These are phyloP conservation scores for Physcia stellaris DNA, from an alignment of 495 filamentous ascomycete species.

Conservation along the genomic window DNA sequence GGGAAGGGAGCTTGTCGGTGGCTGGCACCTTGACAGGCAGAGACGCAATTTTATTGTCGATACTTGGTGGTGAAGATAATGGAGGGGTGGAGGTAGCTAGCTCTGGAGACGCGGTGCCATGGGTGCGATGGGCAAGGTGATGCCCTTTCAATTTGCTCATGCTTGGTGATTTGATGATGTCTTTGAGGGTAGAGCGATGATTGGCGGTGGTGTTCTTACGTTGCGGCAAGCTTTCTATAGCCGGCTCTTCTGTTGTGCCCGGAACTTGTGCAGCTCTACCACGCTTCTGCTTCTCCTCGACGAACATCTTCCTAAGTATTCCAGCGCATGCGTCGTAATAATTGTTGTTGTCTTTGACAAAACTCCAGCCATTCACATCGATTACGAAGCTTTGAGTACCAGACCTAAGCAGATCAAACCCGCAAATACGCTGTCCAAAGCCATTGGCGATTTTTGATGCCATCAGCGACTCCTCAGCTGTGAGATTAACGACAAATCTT, in stretches of 20 bases:
- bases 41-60: constrained; percentile 20
- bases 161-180: constrained; percentile 52
- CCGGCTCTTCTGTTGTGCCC: constrained; percentile 10
- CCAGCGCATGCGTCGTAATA: constrained; percentile 87
- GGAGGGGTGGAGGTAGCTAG: constrained; percentile 26
- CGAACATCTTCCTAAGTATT: constrained; percentile 77
- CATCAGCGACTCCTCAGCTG: constrained; percentile 67
- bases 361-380: constrained; percentile 99
- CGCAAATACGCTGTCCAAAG: constrained; percentile 91
- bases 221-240: constrained; percentile 18
- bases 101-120: constrained; percentile 30
- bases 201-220: constrained; percentile 24
- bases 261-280: too few relatives aligned
- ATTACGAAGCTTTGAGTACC: constrained; percentile 90
- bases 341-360: constrained; percentile 98
- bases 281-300: constrained; percentile 52
- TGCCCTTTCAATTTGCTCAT: constrained; percentile 42
- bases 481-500: constrained; percentile 79
- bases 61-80: constrained; percentile 35
- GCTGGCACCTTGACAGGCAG: constrained; percentile 1
- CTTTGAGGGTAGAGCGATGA: constrained; percentile 32
- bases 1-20: constrained; percentile 9
- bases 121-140: constrained; percentile 22
- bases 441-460: constrained; percentile 79
- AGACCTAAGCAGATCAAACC: constrained; percentile 86